Base-by-base conservation (phyloP, 83 land plant genomes). In the Picea abies region DNA sequence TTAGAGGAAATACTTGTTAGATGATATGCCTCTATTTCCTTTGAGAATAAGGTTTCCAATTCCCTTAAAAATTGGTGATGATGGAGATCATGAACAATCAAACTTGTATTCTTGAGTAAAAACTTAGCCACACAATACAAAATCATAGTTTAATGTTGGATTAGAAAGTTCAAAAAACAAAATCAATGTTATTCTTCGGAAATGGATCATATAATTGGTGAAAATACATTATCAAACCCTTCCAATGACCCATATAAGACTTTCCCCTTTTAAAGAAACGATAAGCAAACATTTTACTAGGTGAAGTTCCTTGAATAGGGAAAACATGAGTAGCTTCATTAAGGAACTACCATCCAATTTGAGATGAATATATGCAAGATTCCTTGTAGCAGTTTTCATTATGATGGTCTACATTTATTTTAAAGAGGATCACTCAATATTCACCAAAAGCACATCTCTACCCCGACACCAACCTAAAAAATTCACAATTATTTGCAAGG, bases 11-110 rank as follows among this genome's bases (percentile, higher is more conserved):
- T 78, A 96, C 99, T 97, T 96, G 12, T 94, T 97, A 78, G 99
- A 97, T 11, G 99, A 97, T 82, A 97, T 87, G 4, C 99, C 97
- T 29, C 97, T 97, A 1, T 96, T 97, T 25, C 99, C 97, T 84
- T 93, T 95, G 39, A 92, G 90, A 60, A 93, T 84, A 39, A 95
- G 72, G 73, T 87, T 84, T 60, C 91, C 94, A 4, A 78, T 79
- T 37, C 94, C 94, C 73, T 84, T 88, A 60, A 84, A 49, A 63
- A 93, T 81, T n/a, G 92, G 65, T 10, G 91, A 90, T 16, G 96
- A 96, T 14, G 64, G 90, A 58, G 29, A 85, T 10, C 91, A 66
- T 10, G 89, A 85, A 77, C 84, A 82, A 76, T 87, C 88, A 73
- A 52, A 63, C 15, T 87, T 90, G 86, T 79, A 62, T 39, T 78